phyloP scores from a whole-genome alignment of 306 rosid genomes.

The Sphenostylis stenocarpa region DNA sequence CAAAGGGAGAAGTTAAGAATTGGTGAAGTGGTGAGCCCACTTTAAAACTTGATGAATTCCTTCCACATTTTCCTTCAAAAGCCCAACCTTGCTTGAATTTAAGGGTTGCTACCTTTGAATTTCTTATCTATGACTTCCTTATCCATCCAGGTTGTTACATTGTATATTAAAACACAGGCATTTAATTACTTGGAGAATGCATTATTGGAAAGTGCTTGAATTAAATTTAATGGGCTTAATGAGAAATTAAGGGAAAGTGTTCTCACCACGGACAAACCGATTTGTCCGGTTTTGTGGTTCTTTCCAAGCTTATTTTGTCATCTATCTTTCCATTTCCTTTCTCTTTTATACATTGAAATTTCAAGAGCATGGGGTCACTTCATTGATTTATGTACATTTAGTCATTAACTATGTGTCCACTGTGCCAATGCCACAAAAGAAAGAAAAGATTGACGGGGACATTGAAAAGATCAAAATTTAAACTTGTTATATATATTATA shows the following conservation, averaged over 20 bases:
- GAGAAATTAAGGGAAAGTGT: conserved; percentile 42
- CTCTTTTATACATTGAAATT: conserved; percentile 20
- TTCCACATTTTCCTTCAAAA: conserved; percentile 12
- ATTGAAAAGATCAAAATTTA: conserved; percentile 11
- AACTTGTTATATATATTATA: too few relatives aligned
- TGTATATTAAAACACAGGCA: conserved; percentile 25
- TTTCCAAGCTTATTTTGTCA: not conserved
- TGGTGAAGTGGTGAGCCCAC: conserved; percentile 31
- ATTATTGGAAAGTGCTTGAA: conserved; percentile 9
- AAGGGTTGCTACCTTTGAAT: conserved; percentile 5
- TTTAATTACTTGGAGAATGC: not conserved
- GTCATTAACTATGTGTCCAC: conserved; percentile 24
- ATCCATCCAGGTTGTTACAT: conserved; percentile 24
- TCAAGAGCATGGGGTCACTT: conserved; percentile 31
- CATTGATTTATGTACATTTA: conserved; percentile 30
- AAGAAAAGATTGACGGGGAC: conserved; percentile 41
- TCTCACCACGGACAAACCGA: conserved; percentile 40
- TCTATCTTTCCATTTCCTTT: not conserved
- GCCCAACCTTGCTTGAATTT: conserved; percentile 7
- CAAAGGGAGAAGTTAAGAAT: conserved; percentile 42
- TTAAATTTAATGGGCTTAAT: conserved; percentile 5
- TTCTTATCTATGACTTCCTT: not conserved
- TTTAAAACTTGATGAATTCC: not conserved
- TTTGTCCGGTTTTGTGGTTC: conserved; percentile 37
- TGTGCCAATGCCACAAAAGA: conserved; percentile 26